Percentiles rank a stretch among this genome's conserved stretches.
These are phyloP conservation scores for Mycena chlorophos DNA, from an alignment of 768 basidiomycete genomes.

Conservation along the genomic window DNA sequence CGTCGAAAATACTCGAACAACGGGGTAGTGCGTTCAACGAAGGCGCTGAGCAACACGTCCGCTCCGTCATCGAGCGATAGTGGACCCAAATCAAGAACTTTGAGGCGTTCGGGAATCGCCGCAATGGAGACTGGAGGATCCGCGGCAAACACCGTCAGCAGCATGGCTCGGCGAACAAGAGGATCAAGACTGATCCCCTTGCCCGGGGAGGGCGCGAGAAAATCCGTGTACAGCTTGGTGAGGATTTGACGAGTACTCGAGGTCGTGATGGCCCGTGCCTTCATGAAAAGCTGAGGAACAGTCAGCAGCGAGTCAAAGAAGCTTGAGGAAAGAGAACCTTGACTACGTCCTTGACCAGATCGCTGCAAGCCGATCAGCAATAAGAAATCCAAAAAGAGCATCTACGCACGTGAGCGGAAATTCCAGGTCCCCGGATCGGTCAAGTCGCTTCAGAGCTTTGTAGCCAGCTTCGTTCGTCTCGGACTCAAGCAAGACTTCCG, in stretches of 20 bases:
- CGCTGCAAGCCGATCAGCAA: conserved; percentile 33
- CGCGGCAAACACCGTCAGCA: conserved; percentile 62
- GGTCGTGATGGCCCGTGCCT: conserved; percentile 66
- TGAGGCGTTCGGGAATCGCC: conserved; percentile 50
- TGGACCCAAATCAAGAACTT: conserved; percentile 54
- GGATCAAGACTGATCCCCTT: conserved; percentile 37
- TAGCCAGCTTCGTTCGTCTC: conserved; percentile 71
- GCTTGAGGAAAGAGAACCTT: conserved; percentile 44
- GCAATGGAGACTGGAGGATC: conserved; percentile 24
- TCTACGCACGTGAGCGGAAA: conserved; percentile 63
- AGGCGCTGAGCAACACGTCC: conserved; percentile 67
- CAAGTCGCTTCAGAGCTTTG: conserved; percentile 63
- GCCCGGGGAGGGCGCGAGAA: conserved; percentile 44
- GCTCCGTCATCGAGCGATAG: conserved; percentile 58
- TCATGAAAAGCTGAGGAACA: conserved; percentile 59
- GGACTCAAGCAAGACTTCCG: conserved; percentile 80
- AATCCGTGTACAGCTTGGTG: conserved; percentile 64
- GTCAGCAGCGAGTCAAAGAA: background rate
- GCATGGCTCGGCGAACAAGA: conserved; percentile 67
- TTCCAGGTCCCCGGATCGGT: conserved; percentile 62
- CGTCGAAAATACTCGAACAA: conserved; percentile 51
- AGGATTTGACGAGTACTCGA: conserved; percentile 44
- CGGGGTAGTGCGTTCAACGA: conserved; percentile 57
- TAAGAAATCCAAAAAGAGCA: conserved; percentile 3
- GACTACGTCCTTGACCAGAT: conserved; percentile 63